Evolutionary conservation across 2,329 filamentous ascomycete genomes (phyloP), one percentile per base, ranked within the genome.

Genomic region (Trematosphaeria pertusa): DNA sequence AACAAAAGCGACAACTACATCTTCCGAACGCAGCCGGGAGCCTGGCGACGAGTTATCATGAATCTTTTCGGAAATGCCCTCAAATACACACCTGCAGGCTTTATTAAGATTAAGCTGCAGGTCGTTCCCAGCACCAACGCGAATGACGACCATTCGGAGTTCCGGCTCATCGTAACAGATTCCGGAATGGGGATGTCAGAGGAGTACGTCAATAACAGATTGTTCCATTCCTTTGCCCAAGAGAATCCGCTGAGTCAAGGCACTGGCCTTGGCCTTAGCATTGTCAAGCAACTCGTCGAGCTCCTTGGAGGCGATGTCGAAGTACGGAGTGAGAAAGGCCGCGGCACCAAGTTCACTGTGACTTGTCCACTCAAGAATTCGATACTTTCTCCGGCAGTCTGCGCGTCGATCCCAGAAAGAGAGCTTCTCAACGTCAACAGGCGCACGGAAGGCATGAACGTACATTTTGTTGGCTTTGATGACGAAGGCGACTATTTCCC

Each of bases 181-280:
- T 71, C 70, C 12, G 71, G 71, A n/a, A 71, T 70, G 19, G 71
- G 71, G 2, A 74, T 74, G 67, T 72, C 69, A 1, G 60, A 70
- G 30, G 67, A 73, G 26, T 74, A 72, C 38, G 58, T 73, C 31
- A 62, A 69, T 46, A 62, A 65, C 28, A 60, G 66, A 33, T 52
- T 73, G 0, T 73, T 69, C 48, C 67, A 69, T 28, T 72, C 71
- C 2, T 74, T 74, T 37, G 67, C 70, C 1, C 71, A 74, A 44
- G 71, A 73, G 35, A 69, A 73, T 14, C 63, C 69, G 18, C 47
- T 73, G 4, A 67, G 61, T n/a, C 66, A 70, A 21, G 71, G 71
- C 10, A 72, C 70, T 10, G 71, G 71, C 9, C 58, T 74, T 2
- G 71, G 71, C 15, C 56, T 74, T n/a, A 68, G 61, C 21, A 73